Evolutionary conservation across 768 basidiomycete genomes (phyloP).

Genomic region (Lactifluus pinguis): DNA sequence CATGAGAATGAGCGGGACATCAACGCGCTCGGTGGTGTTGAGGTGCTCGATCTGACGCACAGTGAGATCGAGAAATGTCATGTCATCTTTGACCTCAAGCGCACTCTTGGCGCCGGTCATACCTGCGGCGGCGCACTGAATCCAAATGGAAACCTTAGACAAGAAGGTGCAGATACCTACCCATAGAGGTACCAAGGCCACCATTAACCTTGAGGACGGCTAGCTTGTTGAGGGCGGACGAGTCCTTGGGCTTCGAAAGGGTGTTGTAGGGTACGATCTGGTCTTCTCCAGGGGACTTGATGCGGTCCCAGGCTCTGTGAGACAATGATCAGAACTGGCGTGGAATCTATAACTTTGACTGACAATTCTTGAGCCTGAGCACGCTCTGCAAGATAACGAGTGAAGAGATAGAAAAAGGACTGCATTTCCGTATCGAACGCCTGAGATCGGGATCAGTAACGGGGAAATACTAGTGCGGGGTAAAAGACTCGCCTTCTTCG

Average conservation of each 20-base stretch:
- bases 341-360: conserved; percentile 1
- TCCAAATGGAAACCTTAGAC: neutral
- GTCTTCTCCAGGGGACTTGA: conserved; percentile 56
- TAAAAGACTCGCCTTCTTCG: conserved; percentile 58
- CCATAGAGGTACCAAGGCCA: conserved; percentile 61
- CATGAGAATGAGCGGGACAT: conserved; percentile 75
- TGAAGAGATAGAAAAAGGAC: conserved; percentile 93
- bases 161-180: conserved; percentile 22
- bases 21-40: conserved; percentile 49
- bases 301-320: conserved; percentile 29
- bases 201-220: conserved; percentile 76
- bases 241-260: conserved; percentile 38
- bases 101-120: conserved; percentile 61
- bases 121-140: conserved; percentile 24
- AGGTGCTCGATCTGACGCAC: conserved; percentile 63
- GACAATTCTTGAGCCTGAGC: conserved; percentile 83
- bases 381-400: conserved; percentile 83
- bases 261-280: conserved; percentile 53
- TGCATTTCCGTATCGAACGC: conserved; percentile 95
- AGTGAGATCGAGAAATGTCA: conserved; percentile 60
- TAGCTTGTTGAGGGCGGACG: conserved; percentile 51
- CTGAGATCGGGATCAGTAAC: conserved; percentile 29
- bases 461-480: conserved; percentile 3
- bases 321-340: conserved; percentile 18
- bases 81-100: conserved; percentile 66